A percentile compares a stretch with the other conserved stretches of the same genome.
These are phyloP conservation scores for Drechslerella coelobrocha DNA, from an alignment of 2,329 filamentous ascomycete species.

Conservation along the genomic window DNA sequence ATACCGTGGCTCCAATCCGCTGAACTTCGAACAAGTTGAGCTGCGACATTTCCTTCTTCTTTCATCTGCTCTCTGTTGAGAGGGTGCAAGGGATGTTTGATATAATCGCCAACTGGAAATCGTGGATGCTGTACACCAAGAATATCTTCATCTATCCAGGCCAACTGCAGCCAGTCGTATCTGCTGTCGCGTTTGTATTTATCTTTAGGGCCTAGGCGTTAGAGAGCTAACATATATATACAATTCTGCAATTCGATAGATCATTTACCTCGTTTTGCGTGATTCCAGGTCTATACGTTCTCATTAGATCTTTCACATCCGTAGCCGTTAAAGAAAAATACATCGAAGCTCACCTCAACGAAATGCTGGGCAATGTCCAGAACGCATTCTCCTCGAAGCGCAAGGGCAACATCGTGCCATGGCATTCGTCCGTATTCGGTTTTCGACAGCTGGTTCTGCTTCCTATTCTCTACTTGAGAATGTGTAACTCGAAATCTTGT, in stretches of 20 bases:
- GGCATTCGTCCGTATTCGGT: constrained; percentile 93
- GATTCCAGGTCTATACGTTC: constrained; percentile 80
- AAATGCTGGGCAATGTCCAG: constrained; percentile 97
- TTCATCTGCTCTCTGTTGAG: constrained; percentile 70
- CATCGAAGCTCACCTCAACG: constrained; percentile 60
- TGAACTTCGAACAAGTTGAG: constrained; percentile 87
- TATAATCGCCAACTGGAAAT: constrained; percentile 85
- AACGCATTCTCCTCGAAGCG: constrained; percentile 83
- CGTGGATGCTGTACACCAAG: constrained; percentile 86
- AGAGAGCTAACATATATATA: background rate
- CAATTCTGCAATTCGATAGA: background rate
- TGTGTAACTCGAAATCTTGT: no score
- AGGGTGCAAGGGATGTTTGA: constrained; percentile 77
- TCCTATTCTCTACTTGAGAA: constrained; percentile 60
- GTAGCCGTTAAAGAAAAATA: background rate
- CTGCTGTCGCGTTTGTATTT: constrained; percentile 90
- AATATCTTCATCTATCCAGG: constrained; percentile 81
- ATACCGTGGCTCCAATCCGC: constrained; percentile 95
- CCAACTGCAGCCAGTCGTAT: constrained; percentile 84
- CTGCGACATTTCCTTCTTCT: constrained; percentile 75
- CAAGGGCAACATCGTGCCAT: constrained; percentile 97
- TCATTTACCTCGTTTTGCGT: constrained; percentile 74
- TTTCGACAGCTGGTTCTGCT: constrained; percentile 89
- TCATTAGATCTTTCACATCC: constrained; percentile 14
- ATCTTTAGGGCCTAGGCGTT: constrained; percentile 59